Evolutionary conservation across 352 stramenopile genomes (phyloP).

Genomic region (Pythium sp.): DNA sequence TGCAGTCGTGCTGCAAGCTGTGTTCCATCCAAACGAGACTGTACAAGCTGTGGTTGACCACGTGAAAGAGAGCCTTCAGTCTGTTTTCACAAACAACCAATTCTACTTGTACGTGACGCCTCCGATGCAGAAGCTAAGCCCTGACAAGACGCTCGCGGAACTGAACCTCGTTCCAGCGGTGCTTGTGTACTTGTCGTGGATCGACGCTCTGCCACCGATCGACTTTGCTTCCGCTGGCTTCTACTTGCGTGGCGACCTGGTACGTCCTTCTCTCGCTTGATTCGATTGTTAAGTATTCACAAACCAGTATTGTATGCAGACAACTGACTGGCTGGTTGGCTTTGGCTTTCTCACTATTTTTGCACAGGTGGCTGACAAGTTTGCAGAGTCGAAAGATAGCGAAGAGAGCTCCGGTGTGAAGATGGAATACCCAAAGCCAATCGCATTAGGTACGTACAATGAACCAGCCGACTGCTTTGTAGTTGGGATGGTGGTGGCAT

Average conservation of each 20-base stretch:
- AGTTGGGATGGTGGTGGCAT: not conserved
- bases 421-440: conserved; percentile 43
- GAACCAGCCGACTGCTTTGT: not conserved
- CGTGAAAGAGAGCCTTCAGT: conserved; percentile 48
- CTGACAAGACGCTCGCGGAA: conserved; percentile 56
- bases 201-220: conserved; percentile 21
- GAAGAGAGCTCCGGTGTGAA: conserved; percentile 21
- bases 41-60: conserved; percentile 68
- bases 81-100: conserved; percentile 17
- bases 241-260: conserved; percentile 63
- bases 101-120: conserved; percentile 85
- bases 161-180: conserved; percentile 77
- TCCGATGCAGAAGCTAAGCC: conserved; percentile 58
- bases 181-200: conserved; percentile 76
- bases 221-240: conserved; percentile 29
- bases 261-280: conserved; percentile 17
- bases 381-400: conserved; percentile 40
- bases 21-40: conserved; percentile 81
- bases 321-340: not conserved
- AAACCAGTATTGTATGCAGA: not conserved
- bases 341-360: not conserved
- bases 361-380: conserved; percentile 29
- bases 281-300: not conserved
- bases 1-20: conserved; percentile 72
- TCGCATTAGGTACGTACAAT: conserved; percentile 23